phyloP scores from a whole-genome alignment of 257 asterid species.

The Solanum piurae region DNA sequence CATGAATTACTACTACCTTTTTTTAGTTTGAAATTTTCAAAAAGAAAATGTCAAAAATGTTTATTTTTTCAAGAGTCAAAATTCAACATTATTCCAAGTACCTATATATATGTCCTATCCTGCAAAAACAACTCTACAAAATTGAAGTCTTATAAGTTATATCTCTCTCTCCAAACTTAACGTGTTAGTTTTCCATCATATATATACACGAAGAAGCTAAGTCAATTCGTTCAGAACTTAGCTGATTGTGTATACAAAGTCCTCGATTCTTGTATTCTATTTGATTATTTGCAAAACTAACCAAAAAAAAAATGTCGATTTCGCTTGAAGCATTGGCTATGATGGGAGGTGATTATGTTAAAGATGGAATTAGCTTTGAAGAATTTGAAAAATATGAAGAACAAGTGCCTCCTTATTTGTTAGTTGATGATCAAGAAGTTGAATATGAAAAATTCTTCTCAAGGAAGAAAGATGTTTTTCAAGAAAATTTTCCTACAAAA shows the following conservation, averaged over 20 bases:
- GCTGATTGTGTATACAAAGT: not conserved
- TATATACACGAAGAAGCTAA: not conserved
- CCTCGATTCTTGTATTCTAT: not conserved
- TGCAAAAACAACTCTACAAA: not conserved
- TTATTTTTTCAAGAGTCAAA: not conserved
- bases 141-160: too few species aligned
- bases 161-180: not conserved
- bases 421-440: not conserved
- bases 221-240: not conserved
- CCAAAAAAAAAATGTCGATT: slow-evolving; percentile 4
- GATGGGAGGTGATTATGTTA: slow-evolving; percentile 24
- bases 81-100: not conserved
- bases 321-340: slow-evolving; percentile 50
- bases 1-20: not conserved
- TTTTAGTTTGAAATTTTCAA: not conserved
- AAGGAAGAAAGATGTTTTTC: not conserved
- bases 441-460: not conserved
- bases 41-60: not conserved
- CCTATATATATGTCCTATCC: not conserved
- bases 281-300: not conserved
- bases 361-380: slow-evolving; percentile 7
- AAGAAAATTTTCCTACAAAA: not conserved
- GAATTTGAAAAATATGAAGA: not conserved
- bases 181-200: not conserved
- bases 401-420: not conserved